Percentiles rank a stretch among this genome's conserved stretches.
These are phyloP conservation scores for Thraustochytrium striatum DNA, from an alignment of 352 stramenopile species.

Conservation along the genomic window DNA sequence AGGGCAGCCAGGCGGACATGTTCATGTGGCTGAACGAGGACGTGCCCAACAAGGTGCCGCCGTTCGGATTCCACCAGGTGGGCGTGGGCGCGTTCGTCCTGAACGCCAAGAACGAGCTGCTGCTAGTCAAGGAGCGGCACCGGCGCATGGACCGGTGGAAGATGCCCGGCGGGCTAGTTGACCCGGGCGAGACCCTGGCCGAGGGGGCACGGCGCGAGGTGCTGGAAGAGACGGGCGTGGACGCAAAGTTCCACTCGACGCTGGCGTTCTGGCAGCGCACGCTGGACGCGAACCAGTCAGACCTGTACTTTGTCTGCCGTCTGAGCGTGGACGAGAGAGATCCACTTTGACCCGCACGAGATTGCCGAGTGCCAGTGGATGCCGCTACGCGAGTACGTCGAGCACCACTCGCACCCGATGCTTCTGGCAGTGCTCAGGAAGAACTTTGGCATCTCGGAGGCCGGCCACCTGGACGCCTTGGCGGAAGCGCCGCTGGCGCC, in stretches of 20 bases:
- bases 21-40: constrained; percentile 33
- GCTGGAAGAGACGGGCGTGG: constrained; percentile 44
- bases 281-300: constrained; percentile 50
- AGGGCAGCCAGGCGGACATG: constrained; percentile 1
- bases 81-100: constrained; percentile 46
- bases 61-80: constrained; percentile 45
- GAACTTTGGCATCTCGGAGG: background rate
- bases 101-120: constrained; percentile 41
- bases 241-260: constrained; percentile 40
- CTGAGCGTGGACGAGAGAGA: constrained; percentile 54
- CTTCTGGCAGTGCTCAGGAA: constrained; percentile 12
- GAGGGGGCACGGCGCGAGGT: constrained; percentile 46
- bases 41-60: constrained; percentile 36
- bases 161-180: constrained; percentile 48
- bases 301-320: constrained; percentile 68
- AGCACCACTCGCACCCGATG: constrained; percentile 21
- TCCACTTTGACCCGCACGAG: constrained; percentile 57
- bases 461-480: background rate
- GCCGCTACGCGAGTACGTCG: constrained; percentile 57
- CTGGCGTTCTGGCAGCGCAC: constrained; percentile 43
- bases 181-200: constrained; percentile 39
- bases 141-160: constrained; percentile 39
- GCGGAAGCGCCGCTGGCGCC: background rate
- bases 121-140: constrained; percentile 48
- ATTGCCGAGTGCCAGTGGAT: constrained; percentile 62